Base-by-base conservation (phyloP, 768 basidiomycete genomes). In the Mycena rosella region DNA sequence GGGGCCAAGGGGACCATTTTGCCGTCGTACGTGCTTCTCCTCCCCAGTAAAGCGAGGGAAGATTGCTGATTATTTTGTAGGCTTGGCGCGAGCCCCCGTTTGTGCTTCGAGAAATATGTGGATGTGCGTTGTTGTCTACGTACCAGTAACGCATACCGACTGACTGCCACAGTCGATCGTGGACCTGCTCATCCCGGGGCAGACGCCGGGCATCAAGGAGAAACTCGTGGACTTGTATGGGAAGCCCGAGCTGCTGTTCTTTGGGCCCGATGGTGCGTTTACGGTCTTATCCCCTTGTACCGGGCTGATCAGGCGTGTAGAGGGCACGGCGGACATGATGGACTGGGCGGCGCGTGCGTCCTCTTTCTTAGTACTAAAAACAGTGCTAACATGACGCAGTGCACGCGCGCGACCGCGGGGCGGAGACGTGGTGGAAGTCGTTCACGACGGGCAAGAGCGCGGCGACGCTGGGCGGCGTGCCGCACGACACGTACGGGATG, bases 271-370 rank as follows among this genome's bases (percentile, higher is more conserved):
- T 83, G 95, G 92, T 90, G 60, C 57, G 84, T 77, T n/a, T 29
- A n/a, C n/a, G 26, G 38, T 56, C 47, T 18, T 54, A 47, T 54
- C 17, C 22, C 36, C 58, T 45, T n/a, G 30, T n/a, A n/a, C 22
- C 56, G 42, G 32, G n/a, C n/a, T n/a, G n/a, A n/a, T n/a, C n/a
- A n/a, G n/a, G n/a, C n/a, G n/a, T 18, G 32, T 73, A 91, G 91
- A 96, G 88, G 96, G 96, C 57, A 98, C 98, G 32, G 97, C 98
- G 47, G 96, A 96, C 70, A 93, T 98, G 91, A 99, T 99, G 98
- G 98, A 98, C 83, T 99, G 98, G 98, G 97, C 97, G 45, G 96
- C 96, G 32, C 73, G 93, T 93, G 81, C 73, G 91, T 78, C 48
- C n/a, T 40, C 42, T n/a, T n/a, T n/a, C n/a, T n/a, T n/a, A n/a